Percentiles rank a stretch among this genome's conserved stretches.
phyloP scores from a whole-genome alignment of 2,329 filamentous ascomycete species.

The Endothia cerciana region DNA sequence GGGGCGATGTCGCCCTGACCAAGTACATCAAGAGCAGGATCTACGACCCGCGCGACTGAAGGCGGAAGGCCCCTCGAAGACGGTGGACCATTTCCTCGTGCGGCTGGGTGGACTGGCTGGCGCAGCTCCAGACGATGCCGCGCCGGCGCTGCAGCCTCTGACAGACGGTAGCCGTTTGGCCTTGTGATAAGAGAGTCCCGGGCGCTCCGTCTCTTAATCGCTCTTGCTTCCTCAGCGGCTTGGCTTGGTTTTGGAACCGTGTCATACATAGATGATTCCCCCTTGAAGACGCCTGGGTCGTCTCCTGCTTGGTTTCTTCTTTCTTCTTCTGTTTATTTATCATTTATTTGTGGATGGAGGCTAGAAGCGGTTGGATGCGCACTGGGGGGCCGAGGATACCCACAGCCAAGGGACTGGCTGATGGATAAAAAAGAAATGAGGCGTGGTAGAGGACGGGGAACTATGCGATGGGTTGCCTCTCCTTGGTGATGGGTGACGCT shows the following conservation, averaged over 20 bases:
- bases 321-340: too few relatives aligned
- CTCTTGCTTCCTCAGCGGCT: background rate
- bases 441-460: conserved; percentile 2
- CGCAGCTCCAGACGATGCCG: conserved; percentile 5
- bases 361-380: background rate
- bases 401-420: background rate
- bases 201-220: background rate
- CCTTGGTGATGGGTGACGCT: conserved; percentile 19
- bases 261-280: conserved; percentile 25
- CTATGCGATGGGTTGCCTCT: background rate
- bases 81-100: conserved; percentile 28
- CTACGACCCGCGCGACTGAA: conserved; percentile 55
- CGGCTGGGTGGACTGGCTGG: conserved; percentile 25
- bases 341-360: too few relatives aligned
- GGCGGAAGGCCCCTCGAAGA: conserved; percentile 28
- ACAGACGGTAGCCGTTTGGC: background rate
- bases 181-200: too few relatives aligned
- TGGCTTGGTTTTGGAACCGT: conserved; percentile 1
- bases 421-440: conserved; percentile 22
- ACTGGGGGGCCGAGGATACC: background rate
- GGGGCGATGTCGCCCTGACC: conserved; percentile 66
- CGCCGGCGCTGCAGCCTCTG: conserved; percentile 24
- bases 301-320: conserved; percentile 4
- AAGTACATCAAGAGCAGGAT: conserved; percentile 63
- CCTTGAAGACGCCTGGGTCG: conserved; percentile 19